These are phyloP conservation scores for Cryptococcus maquisensis DNA, from an alignment of 1,284 basidiomycete species.

Conservation along the genomic window DNA sequence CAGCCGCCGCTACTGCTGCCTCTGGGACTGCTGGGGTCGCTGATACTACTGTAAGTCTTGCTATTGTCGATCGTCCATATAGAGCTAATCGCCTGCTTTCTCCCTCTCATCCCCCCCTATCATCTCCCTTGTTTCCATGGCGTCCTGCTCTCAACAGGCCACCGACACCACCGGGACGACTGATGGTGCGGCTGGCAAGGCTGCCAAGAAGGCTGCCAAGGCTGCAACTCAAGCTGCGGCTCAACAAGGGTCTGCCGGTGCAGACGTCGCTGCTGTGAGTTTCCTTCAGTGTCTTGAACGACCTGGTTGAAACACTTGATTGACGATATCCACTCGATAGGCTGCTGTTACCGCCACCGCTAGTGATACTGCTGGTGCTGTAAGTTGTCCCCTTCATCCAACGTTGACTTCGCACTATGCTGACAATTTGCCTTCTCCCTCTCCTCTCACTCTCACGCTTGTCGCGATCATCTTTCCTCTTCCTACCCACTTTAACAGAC, in stretches of 20 bases:
- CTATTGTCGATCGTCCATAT: no score
- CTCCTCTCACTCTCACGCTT: not conserved
- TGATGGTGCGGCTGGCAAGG: not conserved
- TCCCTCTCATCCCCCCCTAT: not conserved
- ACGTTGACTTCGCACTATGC: no score
- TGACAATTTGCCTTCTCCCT: not conserved
- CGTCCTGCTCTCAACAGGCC: no score
- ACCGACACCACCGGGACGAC: not conserved
- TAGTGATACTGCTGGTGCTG: not conserved
- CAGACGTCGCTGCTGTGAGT: not conserved
- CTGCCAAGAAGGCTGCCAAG: not conserved
- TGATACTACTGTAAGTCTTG: no score
- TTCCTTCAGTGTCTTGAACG: no score
- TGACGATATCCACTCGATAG: not conserved
- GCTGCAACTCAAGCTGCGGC: not conserved
- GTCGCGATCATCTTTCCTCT: not conserved
- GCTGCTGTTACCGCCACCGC: not conserved
- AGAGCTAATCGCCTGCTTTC: no score
- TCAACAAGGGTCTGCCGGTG: not conserved
- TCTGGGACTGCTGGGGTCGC: not conserved
- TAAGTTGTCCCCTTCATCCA: not conserved
- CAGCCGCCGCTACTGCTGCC: not conserved
- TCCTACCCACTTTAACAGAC: not conserved
- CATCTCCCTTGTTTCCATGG: no score
- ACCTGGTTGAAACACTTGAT: not conserved